Conservation (phyloP, 805 yeast species). For the Saturnispora sekii region DNA sequence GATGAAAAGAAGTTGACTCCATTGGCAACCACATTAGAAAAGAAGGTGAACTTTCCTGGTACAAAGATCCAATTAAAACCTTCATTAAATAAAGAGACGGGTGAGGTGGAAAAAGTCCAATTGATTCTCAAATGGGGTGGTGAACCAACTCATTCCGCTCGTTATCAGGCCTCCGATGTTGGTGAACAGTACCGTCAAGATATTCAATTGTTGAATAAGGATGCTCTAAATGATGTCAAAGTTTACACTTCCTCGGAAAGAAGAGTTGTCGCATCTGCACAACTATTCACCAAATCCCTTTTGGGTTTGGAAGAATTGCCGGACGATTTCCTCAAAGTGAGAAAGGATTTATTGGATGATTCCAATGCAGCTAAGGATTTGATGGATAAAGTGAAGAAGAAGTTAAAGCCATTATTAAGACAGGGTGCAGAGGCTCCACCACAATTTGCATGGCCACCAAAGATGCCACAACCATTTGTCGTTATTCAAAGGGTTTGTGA, state of each 20-base stretch:
- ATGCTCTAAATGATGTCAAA: slow-evolving; percentile 74
- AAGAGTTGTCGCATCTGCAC: slow-evolving; percentile 89
- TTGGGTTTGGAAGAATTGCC: slow-evolving; percentile 63
- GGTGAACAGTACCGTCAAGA: slow-evolving; percentile 96
- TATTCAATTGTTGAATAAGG: slow-evolving; percentile 72
- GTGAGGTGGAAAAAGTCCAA: slow-evolving; percentile 87
- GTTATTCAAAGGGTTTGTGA: slow-evolving; percentile 93
- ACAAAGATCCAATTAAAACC: slow-evolving; percentile 96
- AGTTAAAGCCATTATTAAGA: slow-evolving; percentile 84
- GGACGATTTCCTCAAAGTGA: slow-evolving; percentile 66
- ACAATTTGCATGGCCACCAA: slow-evolving; percentile 97
- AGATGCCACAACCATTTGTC: slow-evolving; percentile 93
- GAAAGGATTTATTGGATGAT: slow-evolving; percentile 90
- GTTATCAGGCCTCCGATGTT: slow-evolving; percentile 86
- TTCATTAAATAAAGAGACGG: slow-evolving; percentile 45
- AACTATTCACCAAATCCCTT: slow-evolving; percentile 67
- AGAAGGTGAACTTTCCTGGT: slow-evolving; percentile 86
- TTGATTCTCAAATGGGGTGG: slow-evolving; percentile 98
- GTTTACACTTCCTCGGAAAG: slow-evolving; percentile 91
- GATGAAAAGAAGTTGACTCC: slow-evolving; percentile 70
- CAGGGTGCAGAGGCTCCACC: slow-evolving; percentile 97
- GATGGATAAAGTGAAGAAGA: slow-evolving; percentile 97
- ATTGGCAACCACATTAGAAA: slow-evolving; percentile 73
- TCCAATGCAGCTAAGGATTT: slow-evolving; percentile 96
- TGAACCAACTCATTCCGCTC: slow-evolving; percentile 97